phyloP scores from a whole-genome alignment of 2,329 filamentous ascomycete genomes.

The Pestalotiopsis sp. region DNA sequence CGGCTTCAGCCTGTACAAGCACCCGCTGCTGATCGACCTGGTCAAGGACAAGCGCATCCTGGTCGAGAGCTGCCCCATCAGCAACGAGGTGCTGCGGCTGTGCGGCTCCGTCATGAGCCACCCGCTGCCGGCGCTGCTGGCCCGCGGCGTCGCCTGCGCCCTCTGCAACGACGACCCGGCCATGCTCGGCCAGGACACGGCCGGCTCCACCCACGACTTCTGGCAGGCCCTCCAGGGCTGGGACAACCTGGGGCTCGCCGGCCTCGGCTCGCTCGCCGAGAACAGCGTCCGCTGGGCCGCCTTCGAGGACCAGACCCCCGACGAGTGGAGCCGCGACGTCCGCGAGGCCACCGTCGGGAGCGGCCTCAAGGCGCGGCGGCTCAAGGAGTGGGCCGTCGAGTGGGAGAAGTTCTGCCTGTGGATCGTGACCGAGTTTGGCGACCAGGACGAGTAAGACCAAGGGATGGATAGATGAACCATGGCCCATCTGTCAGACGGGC shows the following conservation, averaged over 20 bases:
- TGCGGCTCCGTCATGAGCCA: constrained; percentile 77
- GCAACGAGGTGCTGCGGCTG: constrained; percentile 83
- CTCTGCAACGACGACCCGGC: constrained; percentile 92
- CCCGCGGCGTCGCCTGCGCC: constrained; percentile 80
- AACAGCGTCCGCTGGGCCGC: constrained; percentile 90
- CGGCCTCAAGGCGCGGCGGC: constrained; percentile 69
- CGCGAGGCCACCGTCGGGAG: constrained; percentile 73
- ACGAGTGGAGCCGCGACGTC: constrained; percentile 74
- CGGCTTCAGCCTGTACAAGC: constrained; percentile 86
- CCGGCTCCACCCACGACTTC: constrained; percentile 88
- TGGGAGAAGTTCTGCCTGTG: constrained; percentile 93
- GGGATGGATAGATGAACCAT: background rate
- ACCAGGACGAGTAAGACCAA: constrained; percentile 23
- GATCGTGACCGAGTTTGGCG: constrained; percentile 76
- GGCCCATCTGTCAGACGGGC: background rate
- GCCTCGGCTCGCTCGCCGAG: constrained; percentile 84
- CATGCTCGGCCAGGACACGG: constrained; percentile 80
- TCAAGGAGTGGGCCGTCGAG: constrained; percentile 77
- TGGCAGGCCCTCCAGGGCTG: constrained; percentile 92
- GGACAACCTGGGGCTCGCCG: constrained; percentile 87
- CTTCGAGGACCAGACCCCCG: constrained; percentile 76
- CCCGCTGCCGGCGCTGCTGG: constrained; percentile 80
- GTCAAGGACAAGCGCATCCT: constrained; percentile 87
- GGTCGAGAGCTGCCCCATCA: constrained; percentile 88
- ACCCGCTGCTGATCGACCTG: constrained; percentile 85